A percentile compares a stretch with the other conserved stretches of the same genome.
These are phyloP conservation scores for Dothistroma septosporum DNA, from an alignment of 2,329 filamentous ascomycete species.

Conservation along the genomic window DNA sequence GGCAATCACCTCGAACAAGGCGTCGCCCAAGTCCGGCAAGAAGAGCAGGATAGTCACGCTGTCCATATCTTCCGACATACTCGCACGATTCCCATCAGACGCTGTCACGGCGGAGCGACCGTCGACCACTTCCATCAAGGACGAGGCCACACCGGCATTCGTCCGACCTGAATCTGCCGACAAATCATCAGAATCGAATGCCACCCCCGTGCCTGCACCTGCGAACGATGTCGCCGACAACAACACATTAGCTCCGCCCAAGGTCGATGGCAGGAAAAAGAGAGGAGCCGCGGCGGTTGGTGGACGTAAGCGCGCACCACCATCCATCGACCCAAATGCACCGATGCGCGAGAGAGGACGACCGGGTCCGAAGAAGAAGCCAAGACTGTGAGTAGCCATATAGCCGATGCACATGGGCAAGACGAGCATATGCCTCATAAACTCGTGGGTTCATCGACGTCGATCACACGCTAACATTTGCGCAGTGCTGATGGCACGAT, in stretches of 20 bases:
- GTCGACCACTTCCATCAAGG: conserved; percentile 24
- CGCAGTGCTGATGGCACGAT: conserved; percentile 49
- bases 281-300: conserved; percentile 48
- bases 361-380: conserved; percentile 95
- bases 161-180: conserved; percentile 36
- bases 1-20: conserved; percentile 25
- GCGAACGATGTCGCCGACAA: conserved; percentile 33
- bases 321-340: conserved; percentile 47
- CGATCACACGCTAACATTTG: conserved; percentile 21
- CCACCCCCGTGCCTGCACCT: conserved; percentile 36
- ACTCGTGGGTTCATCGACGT: neutral
- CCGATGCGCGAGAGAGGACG: conserved; percentile 54
- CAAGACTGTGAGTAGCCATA: conserved; percentile 69
- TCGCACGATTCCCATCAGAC: conserved; percentile 29
- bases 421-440: neutral
- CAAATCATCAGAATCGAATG: conserved; percentile 41
- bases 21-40: conserved; percentile 24
- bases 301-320: conserved; percentile 35
- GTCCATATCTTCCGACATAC: conserved; percentile 23
- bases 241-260: conserved; percentile 44
- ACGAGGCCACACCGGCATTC: conserved; percentile 36
- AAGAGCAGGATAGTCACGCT: conserved; percentile 31
- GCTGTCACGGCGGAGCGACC: conserved; percentile 12
- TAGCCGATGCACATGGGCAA: neutral
- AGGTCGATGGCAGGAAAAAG: conserved; percentile 58